These are phyloP conservation scores for Phytomonas sp. DNA, from an alignment of 208 protist genomes.

Conservation along the genomic window DNA sequence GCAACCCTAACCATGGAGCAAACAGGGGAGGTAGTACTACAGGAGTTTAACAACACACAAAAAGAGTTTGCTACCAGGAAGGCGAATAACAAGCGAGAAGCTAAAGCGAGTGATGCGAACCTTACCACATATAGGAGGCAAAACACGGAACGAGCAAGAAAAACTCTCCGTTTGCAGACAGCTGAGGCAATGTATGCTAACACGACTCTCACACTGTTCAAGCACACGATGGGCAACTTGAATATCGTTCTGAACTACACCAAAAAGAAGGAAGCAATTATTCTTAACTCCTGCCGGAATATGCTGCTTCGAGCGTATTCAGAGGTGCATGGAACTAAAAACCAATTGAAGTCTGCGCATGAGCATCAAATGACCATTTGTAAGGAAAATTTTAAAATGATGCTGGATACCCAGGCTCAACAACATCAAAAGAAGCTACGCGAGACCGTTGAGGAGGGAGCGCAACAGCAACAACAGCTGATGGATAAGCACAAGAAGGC, in stretches of 20 bases:
- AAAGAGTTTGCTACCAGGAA: background rate
- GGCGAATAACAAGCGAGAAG: background rate
- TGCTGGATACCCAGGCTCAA: constrained; percentile 24
- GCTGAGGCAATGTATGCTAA: background rate
- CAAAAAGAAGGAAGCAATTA: constrained; percentile 16
- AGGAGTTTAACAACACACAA: background rate
- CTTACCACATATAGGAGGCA: background rate
- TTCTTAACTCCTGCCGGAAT: constrained; percentile 17
- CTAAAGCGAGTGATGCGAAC: background rate
- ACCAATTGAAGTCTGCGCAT: constrained; percentile 12
- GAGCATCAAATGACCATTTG: constrained; percentile 17
- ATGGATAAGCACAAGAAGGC: constrained; percentile 30
- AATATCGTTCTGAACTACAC: background rate
- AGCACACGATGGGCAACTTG: background rate
- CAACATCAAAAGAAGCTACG: constrained; percentile 21
- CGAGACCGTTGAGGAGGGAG: constrained; percentile 20
- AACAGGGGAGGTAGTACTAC: background rate
- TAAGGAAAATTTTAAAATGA: constrained; percentile 21
- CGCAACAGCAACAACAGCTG: constrained; percentile 26
- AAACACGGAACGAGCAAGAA: background rate
- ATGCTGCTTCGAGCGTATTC: constrained; percentile 17
- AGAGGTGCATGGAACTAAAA: constrained; percentile 15
- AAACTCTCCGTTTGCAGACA: background rate
- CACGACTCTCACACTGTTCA: background rate
- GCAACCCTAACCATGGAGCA: background rate